Base-by-base conservation (phyloP, 2,329 filamentous ascomycete species). In the Colletotrichum echinochloae region DNA sequence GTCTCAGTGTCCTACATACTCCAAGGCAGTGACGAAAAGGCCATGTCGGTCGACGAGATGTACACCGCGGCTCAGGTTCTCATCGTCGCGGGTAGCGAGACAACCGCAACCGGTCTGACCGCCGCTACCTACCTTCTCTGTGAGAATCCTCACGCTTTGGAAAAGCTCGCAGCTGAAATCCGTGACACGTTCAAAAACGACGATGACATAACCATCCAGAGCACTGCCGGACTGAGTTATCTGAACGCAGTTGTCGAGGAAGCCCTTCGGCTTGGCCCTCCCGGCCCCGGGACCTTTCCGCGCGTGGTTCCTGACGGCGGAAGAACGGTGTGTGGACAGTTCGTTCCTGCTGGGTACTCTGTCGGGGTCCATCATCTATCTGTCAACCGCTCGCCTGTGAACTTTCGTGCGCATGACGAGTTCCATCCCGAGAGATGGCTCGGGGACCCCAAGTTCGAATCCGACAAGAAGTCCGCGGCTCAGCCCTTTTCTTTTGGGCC, bases 401-500 rank as follows among this genome's bases (percentile, higher is more conserved):
- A 71, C 59, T 71, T 71, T 30, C 30, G 64, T 18, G 54, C 54
- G 7, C 65, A 59, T 9, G 68, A 71, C 1, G 37, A 30, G 1
- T 71, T 68, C 37, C 54, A 55, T 7, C 68, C 68, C 7, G 68
- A 71, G 39, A 51, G 68, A 9, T 71, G 68, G 68, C 54, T 71
- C 3, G 68, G 65, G 1, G 59, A 71, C 39, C 51, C 48, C 5
- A n/a, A 60, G 16, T 71, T 64, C 16, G 65, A 63, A 20, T 71
- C 68, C 14, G 68, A 88, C 71, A 80, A 79, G 41, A 78, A 78
- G 52, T 81, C 82, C 0, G 81, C 80, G 1, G 78, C 84, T 59
- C 83, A 87, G 75, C 83, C 86, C 0, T 87, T 88, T 67, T 81
- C 81, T 2, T 61, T 84, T 3, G 85, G 86, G 0, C 82, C 86